A percentile compares a stretch with the other conserved stretches of the same genome.
Evolutionary conservation across 176 grass and related monocot species (phyloP).

Genomic region (Alloteropsis semialata): DNA sequence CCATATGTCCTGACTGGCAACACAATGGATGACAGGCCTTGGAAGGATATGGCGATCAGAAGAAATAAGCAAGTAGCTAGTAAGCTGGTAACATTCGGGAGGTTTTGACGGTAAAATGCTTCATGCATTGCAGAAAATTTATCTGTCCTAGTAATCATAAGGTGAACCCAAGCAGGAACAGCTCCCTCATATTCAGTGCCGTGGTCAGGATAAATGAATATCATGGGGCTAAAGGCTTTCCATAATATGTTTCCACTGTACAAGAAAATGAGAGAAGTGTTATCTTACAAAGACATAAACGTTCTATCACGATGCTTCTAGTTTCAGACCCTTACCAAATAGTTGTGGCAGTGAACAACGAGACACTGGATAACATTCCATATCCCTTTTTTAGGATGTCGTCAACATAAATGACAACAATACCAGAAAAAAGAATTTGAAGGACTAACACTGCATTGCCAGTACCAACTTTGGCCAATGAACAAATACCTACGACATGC

Average conservation of each 20-base stretch:
- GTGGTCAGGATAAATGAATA: neutral
- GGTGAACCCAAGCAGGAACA: slow-evolving; percentile 19
- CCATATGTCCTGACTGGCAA: neutral
- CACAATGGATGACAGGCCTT: neutral
- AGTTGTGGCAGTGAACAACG: slow-evolving; percentile 16
- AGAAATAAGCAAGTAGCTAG: slow-evolving; percentile 24
- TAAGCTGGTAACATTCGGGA: slow-evolving; percentile 23
- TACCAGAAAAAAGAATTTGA: slow-evolving; percentile 1
- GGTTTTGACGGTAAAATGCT: slow-evolving; percentile 28
- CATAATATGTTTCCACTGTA: slow-evolving; percentile 25
- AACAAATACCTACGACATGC: neutral
- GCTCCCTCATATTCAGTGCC: slow-evolving; percentile 23
- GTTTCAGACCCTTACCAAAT: slow-evolving; percentile 11
- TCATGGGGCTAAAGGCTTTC: slow-evolving; percentile 16
- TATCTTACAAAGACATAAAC: neutral
- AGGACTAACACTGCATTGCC: neutral
- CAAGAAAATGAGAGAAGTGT: neutral
- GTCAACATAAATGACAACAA: slow-evolving; percentile 27
- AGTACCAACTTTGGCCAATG: neutral
- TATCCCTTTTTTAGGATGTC: slow-evolving; percentile 29
- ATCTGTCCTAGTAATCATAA: slow-evolving; percentile 20
- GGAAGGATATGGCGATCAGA: slow-evolving; percentile 17
- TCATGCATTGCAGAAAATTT: slow-evolving; percentile 9
- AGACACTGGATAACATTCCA: slow-evolving; percentile 5
- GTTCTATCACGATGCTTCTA: neutral